phyloP scores from a whole-genome alignment of 768 basidiomycete genomes.

The Tulasnella sp. region DNA sequence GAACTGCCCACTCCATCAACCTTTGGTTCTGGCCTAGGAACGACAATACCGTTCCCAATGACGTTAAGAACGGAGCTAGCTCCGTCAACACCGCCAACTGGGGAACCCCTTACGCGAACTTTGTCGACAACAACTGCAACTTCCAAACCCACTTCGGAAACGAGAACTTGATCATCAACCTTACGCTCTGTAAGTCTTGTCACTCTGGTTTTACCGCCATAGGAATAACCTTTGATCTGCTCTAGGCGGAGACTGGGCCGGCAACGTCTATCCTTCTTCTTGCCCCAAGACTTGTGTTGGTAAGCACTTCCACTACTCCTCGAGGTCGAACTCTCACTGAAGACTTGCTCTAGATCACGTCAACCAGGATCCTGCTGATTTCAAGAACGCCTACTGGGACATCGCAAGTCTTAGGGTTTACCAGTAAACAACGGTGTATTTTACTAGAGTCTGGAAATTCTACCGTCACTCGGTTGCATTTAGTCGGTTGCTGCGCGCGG shows the following conservation, averaged over 20 bases:
- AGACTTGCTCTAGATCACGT: too few species aligned
- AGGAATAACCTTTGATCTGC: slow-evolving; percentile 36
- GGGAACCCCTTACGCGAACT: slow-evolving; percentile 37
- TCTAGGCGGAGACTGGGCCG: slow-evolving; percentile 38
- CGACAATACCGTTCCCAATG: slow-evolving; percentile 28
- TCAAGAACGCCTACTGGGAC: slow-evolving; percentile 38
- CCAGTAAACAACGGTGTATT: slow-evolving; percentile 24
- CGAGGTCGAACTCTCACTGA: too few species aligned
- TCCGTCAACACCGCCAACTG: slow-evolving; percentile 34
- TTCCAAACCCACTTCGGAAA: slow-evolving; percentile 35
- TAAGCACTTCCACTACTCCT: not conserved
- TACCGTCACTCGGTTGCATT: not conserved
- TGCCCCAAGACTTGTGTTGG: slow-evolving; percentile 38
- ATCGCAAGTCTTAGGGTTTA: slow-evolving; percentile 37
- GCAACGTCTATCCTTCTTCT: slow-evolving; percentile 36
- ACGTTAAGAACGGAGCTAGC: slow-evolving; percentile 33
- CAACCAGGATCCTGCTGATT: slow-evolving; percentile 1
- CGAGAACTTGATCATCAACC: slow-evolving; percentile 38
- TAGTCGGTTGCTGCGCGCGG: not conserved
- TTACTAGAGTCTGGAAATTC: not conserved
- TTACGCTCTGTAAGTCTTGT: slow-evolving; percentile 37
- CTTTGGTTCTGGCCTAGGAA: slow-evolving; percentile 37
- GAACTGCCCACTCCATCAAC: slow-evolving; percentile 33
- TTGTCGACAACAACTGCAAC: slow-evolving; percentile 36
- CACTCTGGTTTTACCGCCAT: slow-evolving; percentile 43